Percentiles rank a stretch among this genome's conserved stretches.
These are phyloP conservation scores for Hirsutella minnesotensis DNA, from an alignment of 2,329 filamentous ascomycete genomes.

Conservation along the genomic window DNA sequence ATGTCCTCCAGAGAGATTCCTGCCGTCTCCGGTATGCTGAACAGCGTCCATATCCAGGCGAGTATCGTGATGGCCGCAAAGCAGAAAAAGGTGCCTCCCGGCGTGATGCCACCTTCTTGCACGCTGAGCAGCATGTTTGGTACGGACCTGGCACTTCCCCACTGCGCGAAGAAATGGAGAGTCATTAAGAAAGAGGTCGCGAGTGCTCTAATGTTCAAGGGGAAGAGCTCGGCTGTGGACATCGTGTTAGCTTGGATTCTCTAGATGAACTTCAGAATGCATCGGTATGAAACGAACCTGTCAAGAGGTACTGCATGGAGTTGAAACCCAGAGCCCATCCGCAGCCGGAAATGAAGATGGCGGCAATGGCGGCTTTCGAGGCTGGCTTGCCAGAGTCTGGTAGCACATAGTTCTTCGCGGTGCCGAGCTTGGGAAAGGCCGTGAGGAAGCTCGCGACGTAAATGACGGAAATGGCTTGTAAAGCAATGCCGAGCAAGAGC, in stretches of 20 bases:
- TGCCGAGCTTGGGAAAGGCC: constrained; percentile 45
- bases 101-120: constrained; percentile 33
- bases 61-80: constrained; percentile 57
- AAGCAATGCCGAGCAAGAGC: constrained; percentile 45
- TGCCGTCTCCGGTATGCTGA: constrained; percentile 61
- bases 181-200: constrained; percentile 65
- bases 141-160: constrained; percentile 63
- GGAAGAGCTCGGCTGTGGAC: constrained; percentile 75
- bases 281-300: too few relatives aligned
- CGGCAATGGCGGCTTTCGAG: constrained; percentile 56
- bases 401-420: constrained; percentile 34
- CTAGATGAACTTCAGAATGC: too few relatives aligned
- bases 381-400: constrained; percentile 36
- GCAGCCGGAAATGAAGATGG: constrained; percentile 59
- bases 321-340: constrained; percentile 67
- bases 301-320: constrained; percentile 67
- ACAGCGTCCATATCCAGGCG: constrained; percentile 58
- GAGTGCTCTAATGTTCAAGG: constrained; percentile 59
- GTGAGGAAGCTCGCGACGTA: constrained; percentile 52
- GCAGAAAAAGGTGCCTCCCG: constrained; percentile 65
- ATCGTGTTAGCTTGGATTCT: too few relatives aligned
- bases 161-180: constrained; percentile 69
- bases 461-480: constrained; percentile 49
- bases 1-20: constrained; percentile 57
- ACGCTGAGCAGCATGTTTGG: constrained; percentile 57